Evolutionary conservation across 2,329 filamentous ascomycete genomes (phyloP).

Genomic region (Pseudogymnoascus verrucosus): DNA sequence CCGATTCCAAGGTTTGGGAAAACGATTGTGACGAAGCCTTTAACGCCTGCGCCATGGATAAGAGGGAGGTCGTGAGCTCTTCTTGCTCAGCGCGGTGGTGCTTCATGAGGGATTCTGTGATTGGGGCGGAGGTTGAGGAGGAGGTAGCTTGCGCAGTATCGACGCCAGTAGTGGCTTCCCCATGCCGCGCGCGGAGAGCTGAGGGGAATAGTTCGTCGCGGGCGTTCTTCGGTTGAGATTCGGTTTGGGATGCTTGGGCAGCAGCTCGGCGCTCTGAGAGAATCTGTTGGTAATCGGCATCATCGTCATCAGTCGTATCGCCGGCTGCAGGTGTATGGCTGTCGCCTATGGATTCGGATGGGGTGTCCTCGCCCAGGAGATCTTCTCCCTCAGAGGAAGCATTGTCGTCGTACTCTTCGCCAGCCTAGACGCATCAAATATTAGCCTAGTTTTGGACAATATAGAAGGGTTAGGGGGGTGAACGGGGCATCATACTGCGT

Average conservation of each 20-base stretch:
- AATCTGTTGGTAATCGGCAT: conserved; percentile 10
- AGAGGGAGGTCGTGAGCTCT: conserved; percentile 69
- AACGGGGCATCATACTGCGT: conserved; percentile 40
- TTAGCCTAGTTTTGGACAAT: conserved; percentile 23
- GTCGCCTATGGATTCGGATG: conserved; percentile 45
- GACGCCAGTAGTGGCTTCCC: conserved; percentile 5
- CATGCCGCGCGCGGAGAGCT: conserved; percentile 19
- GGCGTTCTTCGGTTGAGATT: conserved; percentile 5
- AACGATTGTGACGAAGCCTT: conserved; percentile 70
- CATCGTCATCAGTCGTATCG: conserved; percentile 11
- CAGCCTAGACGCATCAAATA: conserved; percentile 5
- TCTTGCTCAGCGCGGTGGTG: conserved; percentile 78
- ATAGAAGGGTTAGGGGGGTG: not conserved
- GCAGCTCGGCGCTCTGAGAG: not conserved
- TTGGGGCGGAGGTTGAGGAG: conserved; percentile 28
- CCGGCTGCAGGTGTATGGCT: conserved; percentile 30
- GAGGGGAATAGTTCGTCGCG: conserved; percentile 12
- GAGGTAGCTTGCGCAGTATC: conserved; percentile 18
- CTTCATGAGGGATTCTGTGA: conserved; percentile 64
- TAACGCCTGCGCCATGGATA: conserved; percentile 68
- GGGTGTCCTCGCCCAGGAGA: conserved; percentile 45
- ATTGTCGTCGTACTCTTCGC: conserved; percentile 18
- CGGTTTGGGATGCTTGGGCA: not conserved
- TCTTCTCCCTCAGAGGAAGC: conserved; percentile 46
- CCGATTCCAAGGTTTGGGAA: conserved; percentile 58